Conservation (phyloP, 2,329 filamentous ascomycete genomes). For the Phialocephala subalpina region DNA sequence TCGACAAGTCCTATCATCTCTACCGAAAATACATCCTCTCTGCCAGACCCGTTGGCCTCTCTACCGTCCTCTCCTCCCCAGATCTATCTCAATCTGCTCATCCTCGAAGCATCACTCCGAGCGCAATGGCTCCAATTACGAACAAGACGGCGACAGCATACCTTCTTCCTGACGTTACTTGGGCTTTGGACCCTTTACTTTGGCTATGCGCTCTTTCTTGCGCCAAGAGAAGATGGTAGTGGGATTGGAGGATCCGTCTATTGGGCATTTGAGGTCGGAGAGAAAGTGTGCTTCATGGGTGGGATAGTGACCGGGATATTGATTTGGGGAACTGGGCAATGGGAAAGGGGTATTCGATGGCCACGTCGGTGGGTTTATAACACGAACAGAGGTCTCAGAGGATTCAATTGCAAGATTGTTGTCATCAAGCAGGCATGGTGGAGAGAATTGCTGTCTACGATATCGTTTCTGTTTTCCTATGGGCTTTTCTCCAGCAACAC, state of each 20-base stretch:
- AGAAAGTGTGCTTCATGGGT: conserved; percentile 91
- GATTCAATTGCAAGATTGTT: conserved; percentile 96
- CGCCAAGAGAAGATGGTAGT: conserved; percentile 93
- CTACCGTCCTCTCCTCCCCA: conserved; percentile 47
- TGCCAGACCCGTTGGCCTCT: conserved; percentile 44
- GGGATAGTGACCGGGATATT: conserved; percentile 87
- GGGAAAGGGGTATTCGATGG: conserved; percentile 95
- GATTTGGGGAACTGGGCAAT: conserved; percentile 95
- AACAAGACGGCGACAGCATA: conserved; percentile 87
- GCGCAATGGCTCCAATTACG: conserved; percentile 92
- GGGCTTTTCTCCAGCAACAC: conserved; percentile 72
- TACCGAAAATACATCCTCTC: conserved; percentile 42
- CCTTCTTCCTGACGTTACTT: conserved; percentile 86
- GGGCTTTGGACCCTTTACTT: conserved; percentile 84
- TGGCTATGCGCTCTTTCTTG: conserved; percentile 88
- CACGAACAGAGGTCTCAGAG: conserved; percentile 87
- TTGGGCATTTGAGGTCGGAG: conserved; percentile 90
- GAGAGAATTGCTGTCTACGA: conserved; percentile 76
- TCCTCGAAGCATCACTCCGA: conserved; percentile 92
- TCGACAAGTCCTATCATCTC: conserved; percentile 50
- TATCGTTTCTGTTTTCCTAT: conserved; percentile 81
- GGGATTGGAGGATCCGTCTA: conserved; percentile 94
- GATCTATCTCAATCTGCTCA: conserved; percentile 97
- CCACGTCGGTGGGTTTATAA: conserved; percentile 89
- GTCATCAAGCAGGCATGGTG: conserved; percentile 85